phyloP scores from a whole-genome alignment of 768 basidiomycete species.

The Suillus tomentosus region DNA sequence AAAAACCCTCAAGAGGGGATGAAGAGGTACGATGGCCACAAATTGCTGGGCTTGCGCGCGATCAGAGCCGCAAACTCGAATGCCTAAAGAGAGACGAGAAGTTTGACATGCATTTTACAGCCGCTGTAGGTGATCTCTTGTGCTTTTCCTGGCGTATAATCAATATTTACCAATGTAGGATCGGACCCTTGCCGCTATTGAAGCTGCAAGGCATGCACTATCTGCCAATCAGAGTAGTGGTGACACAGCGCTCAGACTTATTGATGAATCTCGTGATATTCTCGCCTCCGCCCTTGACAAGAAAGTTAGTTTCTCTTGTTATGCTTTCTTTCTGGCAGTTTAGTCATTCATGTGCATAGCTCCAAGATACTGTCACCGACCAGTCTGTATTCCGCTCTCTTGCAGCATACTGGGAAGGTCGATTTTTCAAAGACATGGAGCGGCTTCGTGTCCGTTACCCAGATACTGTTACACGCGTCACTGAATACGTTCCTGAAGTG shows the following conservation, averaged over 20 bases:
- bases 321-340: slow-evolving; percentile 12
- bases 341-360: slow-evolving; percentile 41
- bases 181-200: slow-evolving; percentile 55
- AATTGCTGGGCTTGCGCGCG: slow-evolving; percentile 49
- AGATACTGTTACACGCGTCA: slow-evolving; percentile 91
- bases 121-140: slow-evolving; percentile 58
- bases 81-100: slow-evolving; percentile 84
- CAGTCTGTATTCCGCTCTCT: slow-evolving; percentile 81
- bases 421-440: slow-evolving; percentile 91
- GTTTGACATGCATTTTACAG: slow-evolving; percentile 84
- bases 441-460: slow-evolving; percentile 86
- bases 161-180: slow-evolving; percentile 37
- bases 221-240: slow-evolving; percentile 41
- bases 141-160: slow-evolving; percentile 15
- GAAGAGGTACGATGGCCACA: slow-evolving; percentile 58
- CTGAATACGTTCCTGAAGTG: slow-evolving; percentile 96
- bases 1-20: slow-evolving; percentile 49
- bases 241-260: slow-evolving; percentile 54
- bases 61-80: slow-evolving; percentile 67
- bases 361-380: slow-evolving; percentile 80
- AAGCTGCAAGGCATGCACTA: slow-evolving; percentile 46
- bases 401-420: slow-evolving; percentile 84
- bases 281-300: slow-evolving; percentile 73
- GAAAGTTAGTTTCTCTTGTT: slow-evolving; percentile 48
- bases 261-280: slow-evolving; percentile 78